Evolutionary conservation across 805 yeast species (phyloP), one percentile per base, ranked within the genome.

Genomic region (Ogataea salicorniae): DNA sequence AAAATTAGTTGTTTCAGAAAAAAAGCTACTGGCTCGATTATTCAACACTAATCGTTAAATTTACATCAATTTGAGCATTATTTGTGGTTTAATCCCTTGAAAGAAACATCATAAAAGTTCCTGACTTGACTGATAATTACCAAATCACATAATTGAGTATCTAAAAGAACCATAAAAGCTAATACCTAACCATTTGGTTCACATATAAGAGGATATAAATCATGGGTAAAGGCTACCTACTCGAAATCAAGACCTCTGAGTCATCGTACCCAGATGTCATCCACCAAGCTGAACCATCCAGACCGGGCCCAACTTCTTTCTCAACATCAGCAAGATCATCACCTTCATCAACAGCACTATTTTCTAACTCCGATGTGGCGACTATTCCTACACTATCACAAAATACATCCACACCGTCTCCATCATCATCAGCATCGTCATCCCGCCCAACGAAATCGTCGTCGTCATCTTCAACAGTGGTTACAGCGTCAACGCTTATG

Each of bases 241-340:
- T 62, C 23, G 64, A 60, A 54, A 53, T 62, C 37, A 58, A 56
- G 46, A 53, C 63, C 16, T 60, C 64, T 11, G 57, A 52, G 36
- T 37, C 54, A 3, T 35, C 38, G 23, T 52, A 49, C 42, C 53
- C 56, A 4, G 58, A 57, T 39, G 20, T 53, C 17, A 39, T 60
- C 14, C 50, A 48, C 29, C 62, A 59, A 45, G 49, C 48, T 37
- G 51, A 41, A 29, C 16, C 33, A 14, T 3, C 29, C 35, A 16
- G n/a, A 9, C 39, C 18, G 22, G n/a, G 18, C 5, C 22, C 34
- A 15, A 13, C 37, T 17, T 4, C 17, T 31, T 17, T 16, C 5
- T 40, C 42, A 31, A 3, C 17, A 6, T 17, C 37, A 15, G 31
- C 23, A 13, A 17, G 18, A 15, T 29, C 34, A 26, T 5, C 33